A percentile compares a stretch with the other conserved stretches of the same genome.
Evolutionary conservation across 2,329 filamentous ascomycete genomes (phyloP).

Genomic region (Ceratocystis huliohia): DNA sequence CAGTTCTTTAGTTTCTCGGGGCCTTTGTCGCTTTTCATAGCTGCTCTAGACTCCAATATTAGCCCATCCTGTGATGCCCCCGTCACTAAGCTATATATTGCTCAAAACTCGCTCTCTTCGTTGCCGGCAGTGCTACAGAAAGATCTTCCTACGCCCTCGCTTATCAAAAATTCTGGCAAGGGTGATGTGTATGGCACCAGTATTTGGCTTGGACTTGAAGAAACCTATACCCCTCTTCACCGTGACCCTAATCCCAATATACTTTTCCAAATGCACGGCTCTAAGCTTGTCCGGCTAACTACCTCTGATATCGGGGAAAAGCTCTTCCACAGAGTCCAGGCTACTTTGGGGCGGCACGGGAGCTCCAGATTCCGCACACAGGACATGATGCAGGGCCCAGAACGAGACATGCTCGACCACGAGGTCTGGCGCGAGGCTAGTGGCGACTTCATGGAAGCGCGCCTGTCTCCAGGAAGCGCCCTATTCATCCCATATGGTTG

Average conservation of each 20-base stretch:
- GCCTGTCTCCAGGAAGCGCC: conserved; percentile 41
- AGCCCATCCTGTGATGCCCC: conserved; percentile 12
- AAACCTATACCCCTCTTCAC: conserved; percentile 83
- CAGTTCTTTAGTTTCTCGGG: conserved; percentile 46
- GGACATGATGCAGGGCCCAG: conserved; percentile 82
- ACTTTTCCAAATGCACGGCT: conserved; percentile 67
- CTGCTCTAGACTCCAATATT: conserved; percentile 40
- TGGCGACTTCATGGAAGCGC: conserved; percentile 37
- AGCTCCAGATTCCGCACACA: conserved; percentile 52
- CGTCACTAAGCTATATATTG: conserved; percentile 58
- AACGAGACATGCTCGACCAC: conserved; percentile 52
- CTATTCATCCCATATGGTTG: conserved; percentile 34
- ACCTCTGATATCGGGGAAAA: conserved; percentile 48
- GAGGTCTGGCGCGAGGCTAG: conserved; percentile 49
- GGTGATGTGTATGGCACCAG: conserved; percentile 81
- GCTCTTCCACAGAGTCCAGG: conserved; percentile 47
- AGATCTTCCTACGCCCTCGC: conserved; percentile 54
- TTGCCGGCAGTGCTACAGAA: conserved; percentile 50
- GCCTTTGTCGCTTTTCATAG: conserved; percentile 52
- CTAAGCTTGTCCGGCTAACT: conserved; percentile 62
- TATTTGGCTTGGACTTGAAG: conserved; percentile 76
- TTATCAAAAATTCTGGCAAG: conserved; percentile 51
- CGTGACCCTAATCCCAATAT: conserved; percentile 89
- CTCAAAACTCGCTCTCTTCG: conserved; percentile 60
- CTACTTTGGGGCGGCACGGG: conserved; percentile 28